Evolutionary conservation across 2,329 filamentous ascomycete genomes (phyloP).

Genomic region (Coniochaeta sp.): DNA sequence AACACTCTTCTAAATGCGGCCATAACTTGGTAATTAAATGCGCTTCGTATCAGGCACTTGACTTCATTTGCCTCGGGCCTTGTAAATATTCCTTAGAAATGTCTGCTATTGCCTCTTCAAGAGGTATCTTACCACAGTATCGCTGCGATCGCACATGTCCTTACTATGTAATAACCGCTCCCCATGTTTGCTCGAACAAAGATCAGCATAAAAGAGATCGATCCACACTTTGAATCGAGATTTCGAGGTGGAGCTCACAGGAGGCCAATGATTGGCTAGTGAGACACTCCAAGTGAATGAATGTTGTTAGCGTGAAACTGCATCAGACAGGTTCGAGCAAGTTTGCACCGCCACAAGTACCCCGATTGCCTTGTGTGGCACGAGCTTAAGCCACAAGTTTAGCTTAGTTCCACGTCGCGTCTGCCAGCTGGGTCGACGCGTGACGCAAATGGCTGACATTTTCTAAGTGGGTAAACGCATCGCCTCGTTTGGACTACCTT

Average conservation of each 20-base stretch:
- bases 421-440: constrained; percentile 3
- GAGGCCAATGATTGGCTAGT: neutral
- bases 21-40: too few species aligned
- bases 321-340: neutral
- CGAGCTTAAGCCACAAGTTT: neutral
- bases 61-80: too few species aligned
- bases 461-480: neutral
- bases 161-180: too few species aligned
- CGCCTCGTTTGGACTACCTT: neutral
- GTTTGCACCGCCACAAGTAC: neutral
- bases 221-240: neutral
- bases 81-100: too few species aligned
- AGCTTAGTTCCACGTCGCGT: neutral
- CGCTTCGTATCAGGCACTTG: too few species aligned
- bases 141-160: too few species aligned
- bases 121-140: too few species aligned
- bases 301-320: neutral
- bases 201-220: too few species aligned
- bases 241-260: neutral
- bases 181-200: neutral
- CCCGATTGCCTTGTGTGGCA: neutral
- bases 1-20: too few species aligned
- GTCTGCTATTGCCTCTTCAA: too few species aligned
- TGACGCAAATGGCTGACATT: constrained; percentile 5
- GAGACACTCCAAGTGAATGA: neutral